Evolutionary conservation across 1,139 yeast genomes (phyloP).

Genomic region (Geotrichum reessii): DNA sequence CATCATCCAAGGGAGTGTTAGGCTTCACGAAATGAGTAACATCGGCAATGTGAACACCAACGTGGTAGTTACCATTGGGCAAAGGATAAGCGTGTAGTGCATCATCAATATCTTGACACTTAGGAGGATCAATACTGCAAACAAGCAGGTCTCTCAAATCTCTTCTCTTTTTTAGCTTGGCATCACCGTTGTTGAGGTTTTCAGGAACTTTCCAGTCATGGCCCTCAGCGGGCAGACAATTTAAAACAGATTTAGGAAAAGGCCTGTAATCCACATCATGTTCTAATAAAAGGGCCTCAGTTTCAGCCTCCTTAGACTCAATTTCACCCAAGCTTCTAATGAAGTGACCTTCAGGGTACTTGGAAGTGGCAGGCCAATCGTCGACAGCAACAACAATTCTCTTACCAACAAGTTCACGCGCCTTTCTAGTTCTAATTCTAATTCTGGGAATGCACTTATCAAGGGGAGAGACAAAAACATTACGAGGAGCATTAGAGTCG

Average conservation of each 20-base stretch:
- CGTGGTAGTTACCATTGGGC: slow-evolving; percentile 92
- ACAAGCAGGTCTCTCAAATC: slow-evolving; percentile 85
- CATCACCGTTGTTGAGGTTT: slow-evolving; percentile 47
- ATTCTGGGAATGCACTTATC: slow-evolving; percentile 84
- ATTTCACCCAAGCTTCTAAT: slow-evolving; percentile 83
- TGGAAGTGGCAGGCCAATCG: slow-evolving; percentile 80
- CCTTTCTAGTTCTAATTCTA: slow-evolving; percentile 81
- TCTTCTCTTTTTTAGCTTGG: slow-evolving; percentile 44
- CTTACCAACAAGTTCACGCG: slow-evolving; percentile 72
- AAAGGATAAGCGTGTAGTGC: slow-evolving; percentile 82
- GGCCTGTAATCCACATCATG: slow-evolving; percentile 97
- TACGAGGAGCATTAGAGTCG: slow-evolving; percentile 49
- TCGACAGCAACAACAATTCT: slow-evolving; percentile 90
- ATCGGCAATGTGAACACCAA: slow-evolving; percentile 98
- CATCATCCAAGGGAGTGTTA: slow-evolving; percentile 84
- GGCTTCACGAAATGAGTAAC: slow-evolving; percentile 96
- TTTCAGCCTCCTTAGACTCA: slow-evolving; percentile 91
- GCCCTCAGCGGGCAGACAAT: slow-evolving; percentile 89
- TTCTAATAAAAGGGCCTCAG: slow-evolving; percentile 87
- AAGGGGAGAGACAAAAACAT: slow-evolving; percentile 82
- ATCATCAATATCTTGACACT: slow-evolving; percentile 98
- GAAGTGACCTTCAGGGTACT: slow-evolving; percentile 92
- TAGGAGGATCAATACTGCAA: slow-evolving; percentile 96
- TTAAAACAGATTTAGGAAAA: slow-evolving; percentile 84
- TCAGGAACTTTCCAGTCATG: slow-evolving; percentile 88